Evolutionary conservation across 352 stramenopile species (phyloP).

Genomic region (Phytophthora brassicae): DNA sequence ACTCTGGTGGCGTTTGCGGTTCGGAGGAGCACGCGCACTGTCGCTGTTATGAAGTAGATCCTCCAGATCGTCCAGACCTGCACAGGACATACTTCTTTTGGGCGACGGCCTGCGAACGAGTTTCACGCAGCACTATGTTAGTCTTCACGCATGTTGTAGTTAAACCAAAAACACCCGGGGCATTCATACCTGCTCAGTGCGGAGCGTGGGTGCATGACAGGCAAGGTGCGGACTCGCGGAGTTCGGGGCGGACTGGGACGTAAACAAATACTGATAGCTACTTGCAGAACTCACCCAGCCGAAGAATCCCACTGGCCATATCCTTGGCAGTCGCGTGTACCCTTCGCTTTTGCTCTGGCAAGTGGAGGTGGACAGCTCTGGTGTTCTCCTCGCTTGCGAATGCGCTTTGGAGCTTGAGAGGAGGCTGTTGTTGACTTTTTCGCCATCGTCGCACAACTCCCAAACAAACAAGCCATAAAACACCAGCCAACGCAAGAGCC

Average conservation of each 20-base stretch:
- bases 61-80: slow-evolving; percentile 56
- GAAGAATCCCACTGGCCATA: slow-evolving; percentile 33
- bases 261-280: slow-evolving; percentile 28
- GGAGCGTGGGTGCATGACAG: slow-evolving; percentile 38
- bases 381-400: slow-evolving; percentile 34
- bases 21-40: slow-evolving; percentile 16
- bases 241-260: slow-evolving; percentile 9
- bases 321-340: slow-evolving; percentile 24
- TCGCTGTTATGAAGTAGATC: slow-evolving; percentile 37
- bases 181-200: slow-evolving; percentile 38
- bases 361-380: slow-evolving; percentile 18
- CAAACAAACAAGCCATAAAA: slow-evolving; percentile 34
- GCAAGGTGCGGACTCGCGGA: slow-evolving; percentile 8
- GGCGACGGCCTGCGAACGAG: slow-evolving; percentile 43
- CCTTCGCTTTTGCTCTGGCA: slow-evolving; percentile 14
- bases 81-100: slow-evolving; percentile 62
- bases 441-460: slow-evolving; percentile 38
- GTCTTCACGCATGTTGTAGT: not conserved
- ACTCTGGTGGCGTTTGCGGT: slow-evolving; percentile 64
- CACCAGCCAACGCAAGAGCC: slow-evolving; percentile 17
- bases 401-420: slow-evolving; percentile 33
- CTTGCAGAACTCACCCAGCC: slow-evolving; percentile 37
- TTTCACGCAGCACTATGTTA: not conserved
- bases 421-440: slow-evolving; percentile 30
- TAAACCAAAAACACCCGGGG: not conserved